A percentile compares a stretch with the other conserved stretches of the same genome.
These are phyloP conservation scores for Bryoerythrophyllum caledonicum DNA, from an alignment of 225 moss, liverwort and hornwort species.

Conservation along the genomic window DNA sequence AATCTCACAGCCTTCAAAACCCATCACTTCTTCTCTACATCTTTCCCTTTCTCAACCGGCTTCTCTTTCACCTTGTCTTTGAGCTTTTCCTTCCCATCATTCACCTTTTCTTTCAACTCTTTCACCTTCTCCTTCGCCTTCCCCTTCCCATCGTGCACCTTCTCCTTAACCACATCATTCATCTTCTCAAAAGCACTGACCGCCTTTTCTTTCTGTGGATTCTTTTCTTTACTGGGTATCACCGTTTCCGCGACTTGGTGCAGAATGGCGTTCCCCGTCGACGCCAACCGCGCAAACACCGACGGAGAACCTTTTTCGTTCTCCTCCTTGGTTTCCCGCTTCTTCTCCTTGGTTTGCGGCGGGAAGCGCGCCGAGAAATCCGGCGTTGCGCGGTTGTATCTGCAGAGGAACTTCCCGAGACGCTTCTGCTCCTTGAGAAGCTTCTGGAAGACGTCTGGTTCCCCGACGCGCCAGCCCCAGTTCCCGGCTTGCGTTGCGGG, in stretches of 20 bases:
- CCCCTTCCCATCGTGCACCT: neutral
- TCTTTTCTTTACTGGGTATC: neutral
- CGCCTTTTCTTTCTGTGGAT: conserved; percentile 1
- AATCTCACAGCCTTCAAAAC: neutral
- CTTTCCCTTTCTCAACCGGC: neutral
- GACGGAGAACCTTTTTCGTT: neutral
- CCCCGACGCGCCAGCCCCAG: conserved; percentile 58
- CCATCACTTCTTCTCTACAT: conserved; percentile 16
- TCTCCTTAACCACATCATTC: neutral
- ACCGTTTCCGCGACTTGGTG: neutral
- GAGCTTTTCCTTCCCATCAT: neutral
- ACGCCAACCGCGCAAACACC: neutral
- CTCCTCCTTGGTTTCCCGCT: no score
- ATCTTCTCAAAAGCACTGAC: conserved; percentile 2
- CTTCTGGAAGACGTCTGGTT: conserved; percentile 21
- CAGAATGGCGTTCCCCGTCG: neutral
- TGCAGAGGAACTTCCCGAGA: conserved; percentile 26
- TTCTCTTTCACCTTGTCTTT: conserved; percentile 3
- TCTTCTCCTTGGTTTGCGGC: neutral
- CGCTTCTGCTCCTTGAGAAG: conserved; percentile 26
- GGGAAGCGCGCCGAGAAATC: conserved; percentile 17
- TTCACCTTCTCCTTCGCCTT: neutral
- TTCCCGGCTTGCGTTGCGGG: conserved; percentile 63
- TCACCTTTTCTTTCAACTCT: neutral
- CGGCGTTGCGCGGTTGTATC: conserved; percentile 27